Conservation (phyloP, 805 yeast genomes). For the Candida sonorensis region DNA sequence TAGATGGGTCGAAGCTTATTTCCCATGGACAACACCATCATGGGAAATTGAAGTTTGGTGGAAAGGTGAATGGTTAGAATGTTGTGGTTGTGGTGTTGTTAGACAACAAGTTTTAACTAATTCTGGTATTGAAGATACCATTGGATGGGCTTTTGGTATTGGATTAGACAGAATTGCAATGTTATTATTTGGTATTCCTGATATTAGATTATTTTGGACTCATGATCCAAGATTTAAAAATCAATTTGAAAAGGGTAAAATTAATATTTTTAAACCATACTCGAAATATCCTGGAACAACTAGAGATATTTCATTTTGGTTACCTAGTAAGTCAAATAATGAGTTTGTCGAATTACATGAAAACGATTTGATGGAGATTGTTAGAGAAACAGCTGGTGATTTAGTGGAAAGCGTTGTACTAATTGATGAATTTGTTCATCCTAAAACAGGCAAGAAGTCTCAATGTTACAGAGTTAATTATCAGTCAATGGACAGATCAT, state of each 20-base stretch:
- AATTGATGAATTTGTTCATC: constrained; percentile 80
- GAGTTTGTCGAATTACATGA: constrained; percentile 46
- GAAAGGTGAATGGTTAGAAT: constrained; percentile 97
- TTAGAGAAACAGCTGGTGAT: constrained; percentile 79
- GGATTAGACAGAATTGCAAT: constrained; percentile 95
- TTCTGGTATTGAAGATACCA: constrained; percentile 58
- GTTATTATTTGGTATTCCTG: constrained; percentile 93
- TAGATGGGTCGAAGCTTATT: constrained; percentile 91
- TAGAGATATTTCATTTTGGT: constrained; percentile 92
- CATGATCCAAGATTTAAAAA: constrained; percentile 63
- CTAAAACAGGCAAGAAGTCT: constrained; percentile 68
- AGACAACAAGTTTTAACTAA: constrained; percentile 68
- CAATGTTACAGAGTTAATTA: constrained; percentile 87
- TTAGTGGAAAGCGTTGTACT: constrained; percentile 78
- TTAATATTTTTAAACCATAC: constrained; percentile 75
- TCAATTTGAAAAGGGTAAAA: constrained; percentile 64
- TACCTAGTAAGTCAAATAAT: constrained; percentile 34
- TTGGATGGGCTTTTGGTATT: constrained; percentile 98
- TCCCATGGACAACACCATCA: constrained; percentile 98
- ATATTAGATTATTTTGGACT: constrained; percentile 91
- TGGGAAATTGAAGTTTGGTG: constrained; percentile 99
- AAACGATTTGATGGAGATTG: constrained; percentile 91
- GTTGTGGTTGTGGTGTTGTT: constrained; percentile 94
- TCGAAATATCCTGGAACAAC: constrained; percentile 84
- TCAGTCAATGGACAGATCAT: constrained; percentile 91